Base-by-base conservation (phyloP, 78 protist species). In the Anaeramoeba ignava region DNA sequence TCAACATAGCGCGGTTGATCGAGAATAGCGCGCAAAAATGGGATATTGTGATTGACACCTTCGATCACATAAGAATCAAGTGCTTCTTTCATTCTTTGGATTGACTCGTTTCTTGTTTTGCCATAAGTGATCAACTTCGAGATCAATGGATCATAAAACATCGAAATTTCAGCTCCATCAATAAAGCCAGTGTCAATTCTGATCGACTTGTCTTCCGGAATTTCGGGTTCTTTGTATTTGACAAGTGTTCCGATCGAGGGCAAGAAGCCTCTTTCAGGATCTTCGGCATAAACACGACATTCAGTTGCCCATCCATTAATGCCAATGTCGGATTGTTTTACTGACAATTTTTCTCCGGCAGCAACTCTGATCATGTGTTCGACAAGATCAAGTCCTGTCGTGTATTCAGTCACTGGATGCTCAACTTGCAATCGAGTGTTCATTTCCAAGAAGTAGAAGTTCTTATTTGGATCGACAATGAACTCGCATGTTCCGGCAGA, bases 361-460 rank as follows among this genome's bases (percentile, higher is more conserved):
- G 97, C 96, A 38, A 89, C 91, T 40, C 91, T 87, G 82, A 95
- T 78, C 96, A 92, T 93, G 87, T 89, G 89, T 84, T 94, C 98
- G 38, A 95, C 98, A 33, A 96, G 90, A 85, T 96, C 98, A 38
- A 91, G 87, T 37, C 96, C 95, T 3, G 96, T 90, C 87, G 95
- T 88, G 33, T 83, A 40, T 82, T 97, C 99, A 0, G 98, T 93
- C 90, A 96, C 91, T 31, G 98, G 98, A 87, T 96, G 99, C 90
- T 96, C 99, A 42, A 96, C 99, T 88, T 96, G 99, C 82, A 97
- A 90, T 33, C 99, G 91, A 3, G 99, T 94, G 91, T 97, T 97
- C 98, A 97, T 95, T 81, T 97, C 99, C 78, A 95, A 84, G 83
- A 97, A 97, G 91, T 92, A 94, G 88, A 89, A 94, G 81, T 90